Conservation (phyloP, 1,139 yeast genomes). For the Candida albicans region DNA sequence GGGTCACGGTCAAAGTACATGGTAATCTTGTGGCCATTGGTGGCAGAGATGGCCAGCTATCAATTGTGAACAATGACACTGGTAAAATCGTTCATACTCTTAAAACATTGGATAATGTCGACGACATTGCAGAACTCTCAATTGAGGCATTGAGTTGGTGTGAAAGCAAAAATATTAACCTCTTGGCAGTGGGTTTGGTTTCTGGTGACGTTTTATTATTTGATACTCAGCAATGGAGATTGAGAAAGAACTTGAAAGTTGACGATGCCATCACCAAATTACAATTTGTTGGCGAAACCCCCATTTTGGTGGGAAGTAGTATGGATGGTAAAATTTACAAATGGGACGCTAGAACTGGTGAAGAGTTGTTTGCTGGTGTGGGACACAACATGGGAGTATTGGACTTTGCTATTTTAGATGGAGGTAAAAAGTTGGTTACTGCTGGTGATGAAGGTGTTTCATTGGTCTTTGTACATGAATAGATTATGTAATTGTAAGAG, state of each 20-base stretch:
- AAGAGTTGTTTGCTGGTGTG: constrained; percentile 68
- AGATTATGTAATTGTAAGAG: neutral
- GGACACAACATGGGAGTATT: constrained; percentile 96
- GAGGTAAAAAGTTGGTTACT: constrained; percentile 71
- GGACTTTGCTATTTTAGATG: constrained; percentile 68
- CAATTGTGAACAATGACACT: constrained; percentile 67
- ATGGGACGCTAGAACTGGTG: constrained; percentile 89
- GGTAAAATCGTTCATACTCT: constrained; percentile 72
- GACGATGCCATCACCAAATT: constrained; percentile 85
- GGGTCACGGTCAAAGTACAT: constrained; percentile 67
- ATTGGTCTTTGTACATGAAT: constrained; percentile 50
- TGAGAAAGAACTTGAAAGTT: constrained; percentile 67
- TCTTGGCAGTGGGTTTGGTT: constrained; percentile 83
- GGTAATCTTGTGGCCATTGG: constrained; percentile 67
- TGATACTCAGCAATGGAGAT: constrained; percentile 84
- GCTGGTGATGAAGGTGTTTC: constrained; percentile 99
- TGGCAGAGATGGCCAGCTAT: constrained; percentile 81
- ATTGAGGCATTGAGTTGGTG: constrained; percentile 90
- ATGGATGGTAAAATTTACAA: constrained; percentile 85
- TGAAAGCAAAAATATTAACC: constrained; percentile 50
- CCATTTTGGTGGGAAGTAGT: constrained; percentile 66
- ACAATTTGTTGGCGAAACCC: constrained; percentile 57
- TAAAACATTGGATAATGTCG: constrained; percentile 61
- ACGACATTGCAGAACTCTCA: constrained; percentile 71
- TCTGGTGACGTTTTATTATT: constrained; percentile 81